Conservation (phyloP, 495 filamentous ascomycete species). For the Amniculicola lignicola region DNA sequence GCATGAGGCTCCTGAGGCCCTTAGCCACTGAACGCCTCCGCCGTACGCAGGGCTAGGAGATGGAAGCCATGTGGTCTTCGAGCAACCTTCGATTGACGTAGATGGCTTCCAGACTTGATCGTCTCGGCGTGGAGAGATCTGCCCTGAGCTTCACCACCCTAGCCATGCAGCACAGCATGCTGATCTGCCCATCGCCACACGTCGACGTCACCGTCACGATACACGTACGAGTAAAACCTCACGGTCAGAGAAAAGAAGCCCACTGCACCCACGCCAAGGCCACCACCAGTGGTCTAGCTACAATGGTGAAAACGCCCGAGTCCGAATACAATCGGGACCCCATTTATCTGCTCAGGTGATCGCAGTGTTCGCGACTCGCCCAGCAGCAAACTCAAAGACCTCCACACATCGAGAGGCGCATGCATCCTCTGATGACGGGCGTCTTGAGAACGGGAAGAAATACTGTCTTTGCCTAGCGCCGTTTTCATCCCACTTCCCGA, state of each 20-base stretch:
- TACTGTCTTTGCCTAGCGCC: slow-evolving; percentile 9
- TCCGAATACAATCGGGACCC: no score
- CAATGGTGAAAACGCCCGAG: no score
- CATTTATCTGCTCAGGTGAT: no score
- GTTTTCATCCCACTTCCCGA: slow-evolving; percentile 20
- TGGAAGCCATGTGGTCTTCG: slow-evolving; percentile 10
- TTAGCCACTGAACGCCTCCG: neutral
- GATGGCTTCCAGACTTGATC: slow-evolving; percentile 25
- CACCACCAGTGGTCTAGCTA: no score
- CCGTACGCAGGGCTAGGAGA: slow-evolving; percentile 3
- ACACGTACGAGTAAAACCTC: no score
- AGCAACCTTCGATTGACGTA: slow-evolving; percentile 31
- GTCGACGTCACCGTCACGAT: slow-evolving; percentile 13
- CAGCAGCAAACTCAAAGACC: no score
- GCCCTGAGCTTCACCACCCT: slow-evolving; percentile 15
- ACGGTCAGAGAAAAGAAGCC: no score
- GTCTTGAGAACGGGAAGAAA: slow-evolving; percentile 15
- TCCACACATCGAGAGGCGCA: neutral
- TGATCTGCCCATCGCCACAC: slow-evolving; percentile 15
- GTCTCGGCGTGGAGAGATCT: slow-evolving; percentile 8
- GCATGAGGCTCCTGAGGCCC: neutral
- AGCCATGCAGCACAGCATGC: slow-evolving; percentile 8
- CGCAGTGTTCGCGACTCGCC: no score
- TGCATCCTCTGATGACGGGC: slow-evolving; percentile 19
- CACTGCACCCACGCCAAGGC: no score